Conservation (phyloP, 495 filamentous ascomycete species). For the Aspergillus sparsus region DNA sequence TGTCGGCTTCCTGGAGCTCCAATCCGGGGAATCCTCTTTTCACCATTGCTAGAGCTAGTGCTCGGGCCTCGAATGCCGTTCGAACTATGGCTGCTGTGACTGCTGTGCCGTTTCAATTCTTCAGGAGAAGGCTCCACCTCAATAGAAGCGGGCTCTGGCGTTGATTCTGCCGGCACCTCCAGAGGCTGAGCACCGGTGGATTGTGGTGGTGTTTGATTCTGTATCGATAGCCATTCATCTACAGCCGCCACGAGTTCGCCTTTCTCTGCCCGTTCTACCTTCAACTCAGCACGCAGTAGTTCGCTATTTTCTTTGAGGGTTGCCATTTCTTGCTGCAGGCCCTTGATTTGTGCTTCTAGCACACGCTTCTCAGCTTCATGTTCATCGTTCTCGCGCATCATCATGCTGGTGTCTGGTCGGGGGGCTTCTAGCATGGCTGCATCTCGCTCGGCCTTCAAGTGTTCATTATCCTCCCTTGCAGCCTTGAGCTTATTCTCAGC, state of each 20-base stretch:
- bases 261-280: slow-evolving; percentile 86
- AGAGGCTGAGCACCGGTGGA: slow-evolving; percentile 11
- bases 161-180: slow-evolving; percentile 16
- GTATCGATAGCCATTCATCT: slow-evolving; percentile 79
- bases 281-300: slow-evolving; percentile 59
- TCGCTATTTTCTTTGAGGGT: slow-evolving; percentile 66
- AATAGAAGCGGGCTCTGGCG: slow-evolving; percentile 11
- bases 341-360: slow-evolving; percentile 66
- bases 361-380: slow-evolving; percentile 52
- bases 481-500: slow-evolving; percentile 70
- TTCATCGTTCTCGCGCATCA: slow-evolving; percentile 48
- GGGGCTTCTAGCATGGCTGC: slow-evolving; percentile 62
- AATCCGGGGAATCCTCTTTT: slow-evolving; percentile 39
- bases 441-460: slow-evolving; percentile 64
- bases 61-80: slow-evolving; percentile 41
- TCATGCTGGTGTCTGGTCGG: slow-evolving; percentile 42
- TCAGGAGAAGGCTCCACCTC: slow-evolving; percentile 26
- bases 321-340: slow-evolving; percentile 66
- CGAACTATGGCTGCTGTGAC: slow-evolving; percentile 29
- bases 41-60: slow-evolving; percentile 24
- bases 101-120: slow-evolving; percentile 29
- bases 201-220: slow-evolving; percentile 29
- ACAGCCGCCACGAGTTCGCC: slow-evolving; percentile 89
- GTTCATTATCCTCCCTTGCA: slow-evolving; percentile 70
- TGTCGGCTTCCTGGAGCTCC: slow-evolving; percentile 35